A percentile compares a stretch with the other conserved stretches of the same genome.
Conservation (phyloP, 2,329 filamentous ascomycete species). For the Trichophyton equinum region DNA sequence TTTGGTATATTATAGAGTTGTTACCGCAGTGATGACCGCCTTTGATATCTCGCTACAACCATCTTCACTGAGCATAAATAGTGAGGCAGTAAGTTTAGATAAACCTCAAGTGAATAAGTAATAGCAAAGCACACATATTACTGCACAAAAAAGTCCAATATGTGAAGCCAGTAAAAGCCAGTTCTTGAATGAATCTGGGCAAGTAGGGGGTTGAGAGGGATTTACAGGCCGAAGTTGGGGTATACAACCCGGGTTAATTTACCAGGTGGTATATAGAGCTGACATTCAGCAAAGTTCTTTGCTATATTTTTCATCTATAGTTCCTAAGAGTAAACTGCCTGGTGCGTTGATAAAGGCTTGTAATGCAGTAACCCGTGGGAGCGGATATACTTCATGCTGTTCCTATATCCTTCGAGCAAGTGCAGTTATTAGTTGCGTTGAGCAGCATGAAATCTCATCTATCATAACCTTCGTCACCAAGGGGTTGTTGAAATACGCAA, state of each 20-base stretch:
- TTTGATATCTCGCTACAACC: not conserved
- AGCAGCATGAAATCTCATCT: slow-evolving; percentile 4
- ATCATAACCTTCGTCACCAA: slow-evolving; percentile 5
- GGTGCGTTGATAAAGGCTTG: too few species aligned
- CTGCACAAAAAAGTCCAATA: too few species aligned
- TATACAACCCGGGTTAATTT: too few species aligned
- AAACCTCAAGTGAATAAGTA: not conserved
- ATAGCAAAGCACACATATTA: too few species aligned
- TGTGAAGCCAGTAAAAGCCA: too few species aligned
- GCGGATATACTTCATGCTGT: not conserved
- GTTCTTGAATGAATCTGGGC: too few species aligned
- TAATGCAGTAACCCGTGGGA: not conserved
- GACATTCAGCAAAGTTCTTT: too few species aligned
- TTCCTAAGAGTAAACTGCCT: too few species aligned
- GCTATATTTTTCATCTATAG: too few species aligned
- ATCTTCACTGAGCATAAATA: not conserved
- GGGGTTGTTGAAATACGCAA: not conserved
- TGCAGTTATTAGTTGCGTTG: slow-evolving; percentile 3
- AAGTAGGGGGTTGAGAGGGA: too few species aligned
- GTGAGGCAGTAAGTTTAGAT: not conserved
- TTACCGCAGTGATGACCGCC: not conserved
- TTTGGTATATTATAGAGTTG: not conserved
- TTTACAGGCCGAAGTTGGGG: too few species aligned
- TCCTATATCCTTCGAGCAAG: not conserved
- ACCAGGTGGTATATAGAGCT: too few species aligned